Conservation (phyloP, 2,329 filamentous ascomycete species). For the Scytalidium lignicola region DNA sequence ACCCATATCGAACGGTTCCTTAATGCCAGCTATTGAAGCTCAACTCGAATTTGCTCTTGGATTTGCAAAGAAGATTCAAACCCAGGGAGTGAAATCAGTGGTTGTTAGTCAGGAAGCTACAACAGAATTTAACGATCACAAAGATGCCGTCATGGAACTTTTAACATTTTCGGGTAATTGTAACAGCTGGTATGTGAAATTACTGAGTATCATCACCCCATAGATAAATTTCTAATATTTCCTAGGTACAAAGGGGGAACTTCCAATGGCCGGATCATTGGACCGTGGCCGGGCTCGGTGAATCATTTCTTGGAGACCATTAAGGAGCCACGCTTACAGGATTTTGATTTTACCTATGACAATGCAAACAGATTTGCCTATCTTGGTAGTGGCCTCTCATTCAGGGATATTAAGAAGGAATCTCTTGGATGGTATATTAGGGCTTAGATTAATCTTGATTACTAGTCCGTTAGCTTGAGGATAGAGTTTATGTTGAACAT, state of each 20-base stretch:
- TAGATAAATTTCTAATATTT: neutral
- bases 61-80: neutral
- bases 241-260: constrained; percentile 16
- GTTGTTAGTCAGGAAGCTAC: neutral
- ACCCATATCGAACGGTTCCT: neutral
- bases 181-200: neutral
- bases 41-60: neutral
- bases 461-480: too few species aligned
- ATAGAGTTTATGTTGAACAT: too few species aligned
- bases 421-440: too few species aligned
- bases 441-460: too few species aligned
- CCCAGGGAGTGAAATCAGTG: neutral
- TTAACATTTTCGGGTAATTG: neutral
- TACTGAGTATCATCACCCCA: too few species aligned
- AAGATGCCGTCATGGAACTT: neutral
- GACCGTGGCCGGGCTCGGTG: constrained; percentile 27
- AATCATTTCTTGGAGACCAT: too few species aligned
- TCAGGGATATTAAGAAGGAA: too few species aligned
- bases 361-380: too few species aligned
- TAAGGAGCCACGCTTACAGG: too few species aligned
- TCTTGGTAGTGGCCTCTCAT: too few species aligned
- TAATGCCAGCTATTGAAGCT: neutral
- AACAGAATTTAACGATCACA: neutral
- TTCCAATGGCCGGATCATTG: constrained; percentile 11
- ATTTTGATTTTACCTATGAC: too few species aligned